Evolutionary conservation across 345 rosid genomes (phyloP).

Genomic region (Ricinus communis): DNA sequence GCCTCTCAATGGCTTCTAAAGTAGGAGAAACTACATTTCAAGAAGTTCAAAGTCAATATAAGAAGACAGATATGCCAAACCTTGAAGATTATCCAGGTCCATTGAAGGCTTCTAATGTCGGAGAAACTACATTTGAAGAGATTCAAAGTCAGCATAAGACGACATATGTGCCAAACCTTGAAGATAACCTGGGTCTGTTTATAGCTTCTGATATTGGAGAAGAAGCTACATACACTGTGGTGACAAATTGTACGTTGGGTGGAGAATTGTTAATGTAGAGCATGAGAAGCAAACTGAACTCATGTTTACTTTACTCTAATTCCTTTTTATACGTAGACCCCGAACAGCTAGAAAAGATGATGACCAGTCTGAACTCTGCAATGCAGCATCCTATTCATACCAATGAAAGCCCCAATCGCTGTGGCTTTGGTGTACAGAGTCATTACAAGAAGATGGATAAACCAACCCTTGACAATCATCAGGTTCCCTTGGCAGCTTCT

Average conservation of each 20-base stretch:
- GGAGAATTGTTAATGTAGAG: neutral
- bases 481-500: neutral
- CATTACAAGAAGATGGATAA: neutral
- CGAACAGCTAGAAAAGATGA: neutral
- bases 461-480: neutral
- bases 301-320: neutral
- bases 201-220: neutral
- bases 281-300: neutral
- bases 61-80: neutral
- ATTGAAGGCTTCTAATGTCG: neutral
- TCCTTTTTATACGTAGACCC: neutral
- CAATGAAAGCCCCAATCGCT: neutral
- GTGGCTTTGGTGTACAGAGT: neutral
- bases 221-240: neutral
- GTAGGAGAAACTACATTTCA: neutral
- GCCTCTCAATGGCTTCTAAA: neutral
- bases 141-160: neutral
- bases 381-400: neutral
- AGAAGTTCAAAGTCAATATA: neutral
- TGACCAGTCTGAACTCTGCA: neutral
- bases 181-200: neutral
- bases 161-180: neutral
- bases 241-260: neutral
- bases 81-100: conserved; percentile 1
- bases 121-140: neutral